Evolutionary conservation across 495 filamentous ascomycete species (phyloP).

Genomic region (Aspergillus nidulans): DNA sequence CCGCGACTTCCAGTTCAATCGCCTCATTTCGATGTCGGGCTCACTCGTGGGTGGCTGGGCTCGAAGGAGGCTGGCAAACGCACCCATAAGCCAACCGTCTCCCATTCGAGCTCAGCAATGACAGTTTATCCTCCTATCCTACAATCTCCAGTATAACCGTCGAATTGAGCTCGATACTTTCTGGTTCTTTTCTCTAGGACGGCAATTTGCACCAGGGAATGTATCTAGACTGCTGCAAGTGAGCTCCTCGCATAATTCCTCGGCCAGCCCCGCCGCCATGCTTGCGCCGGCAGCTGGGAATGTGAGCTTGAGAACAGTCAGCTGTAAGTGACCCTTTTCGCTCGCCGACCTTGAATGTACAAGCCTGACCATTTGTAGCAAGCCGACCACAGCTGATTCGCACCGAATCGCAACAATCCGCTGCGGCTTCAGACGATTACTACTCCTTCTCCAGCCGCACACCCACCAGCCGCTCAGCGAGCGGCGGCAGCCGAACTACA

Average conservation of each 20-base stretch:
- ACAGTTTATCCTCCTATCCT: background rate
- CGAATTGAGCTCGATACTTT: constrained; percentile 4
- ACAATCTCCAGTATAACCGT: background rate
- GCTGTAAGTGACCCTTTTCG: constrained; percentile 24
- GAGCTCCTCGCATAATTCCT: constrained; percentile 18
- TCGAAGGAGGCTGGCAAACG: constrained; percentile 9
- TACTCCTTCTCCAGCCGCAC: constrained; percentile 56
- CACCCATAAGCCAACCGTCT: constrained; percentile 18
- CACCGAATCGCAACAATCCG: constrained; percentile 53
- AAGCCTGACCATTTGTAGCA: constrained; percentile 26
- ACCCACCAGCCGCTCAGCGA: constrained; percentile 39
- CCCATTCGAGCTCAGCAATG: background rate
- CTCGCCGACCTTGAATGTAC: too few relatives aligned
- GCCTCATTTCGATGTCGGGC: constrained; percentile 11
- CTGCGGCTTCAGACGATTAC: constrained; percentile 65
- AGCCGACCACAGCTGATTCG: constrained; percentile 51
- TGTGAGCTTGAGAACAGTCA: constrained; percentile 33
- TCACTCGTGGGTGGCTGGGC: constrained; percentile 21
- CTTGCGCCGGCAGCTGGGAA: constrained; percentile 27
- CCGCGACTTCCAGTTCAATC: constrained; percentile 1
- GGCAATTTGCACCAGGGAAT: constrained; percentile 17
- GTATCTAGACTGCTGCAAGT: constrained; percentile 20
- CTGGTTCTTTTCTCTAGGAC: constrained; percentile 5
- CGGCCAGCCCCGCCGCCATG: constrained; percentile 29
- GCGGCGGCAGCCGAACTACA: constrained; percentile 44